Evolutionary conservation across 2,329 filamentous ascomycete species (phyloP), one percentile per base, ranked within the genome.

Genomic region (Akanthomyces muscarius): DNA sequence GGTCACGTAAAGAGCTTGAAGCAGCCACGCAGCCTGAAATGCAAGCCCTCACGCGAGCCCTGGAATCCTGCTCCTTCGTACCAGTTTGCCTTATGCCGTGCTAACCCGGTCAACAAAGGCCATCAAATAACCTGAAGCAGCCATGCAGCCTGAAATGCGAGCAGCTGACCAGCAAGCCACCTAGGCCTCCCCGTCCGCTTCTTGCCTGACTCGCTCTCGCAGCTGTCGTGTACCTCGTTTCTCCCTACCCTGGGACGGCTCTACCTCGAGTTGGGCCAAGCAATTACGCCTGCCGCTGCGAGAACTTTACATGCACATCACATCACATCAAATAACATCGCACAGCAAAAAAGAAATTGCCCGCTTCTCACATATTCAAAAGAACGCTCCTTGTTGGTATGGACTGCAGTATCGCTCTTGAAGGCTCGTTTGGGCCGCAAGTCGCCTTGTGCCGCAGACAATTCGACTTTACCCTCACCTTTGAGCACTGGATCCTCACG

Each of bases 381-480:
- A 45, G 44, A 45, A 45, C 5, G 14, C 38, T 16, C 8, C 23
- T 44, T 55, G 36, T 48, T 42, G 11, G 16, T 23, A 58, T 58
- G 55, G 55, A 58, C 25, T 58, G 55, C 28, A 47, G 2, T 41
- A 23, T 48, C 42, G 55, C 55, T 18, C 5, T 14, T 16, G 55
- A 58, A 0, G 6, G 42, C 44, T 48, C 28, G 18, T 58, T 58
- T 48, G 55, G 55, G 55, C 55, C 42, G 6, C 41, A 5, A 36
- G 55, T 58, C 36, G 55, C 42, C 25, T 42, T 42, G 16, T 58
- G 55, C 28, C 55, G 45, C 55, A 47, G 55, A 58, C 42, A 36
- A 16, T 58, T 58, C 28, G 44, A 58, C 42, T 58, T 58, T 16
- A 58, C 55, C 36, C 55, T 58, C 55, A 41, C 42, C 16, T 58